A percentile compares a stretch with the other conserved stretches of the same genome.
Evolutionary conservation across 78 protist genomes (phyloP).

Genomic region (Paulinella micropora): DNA sequence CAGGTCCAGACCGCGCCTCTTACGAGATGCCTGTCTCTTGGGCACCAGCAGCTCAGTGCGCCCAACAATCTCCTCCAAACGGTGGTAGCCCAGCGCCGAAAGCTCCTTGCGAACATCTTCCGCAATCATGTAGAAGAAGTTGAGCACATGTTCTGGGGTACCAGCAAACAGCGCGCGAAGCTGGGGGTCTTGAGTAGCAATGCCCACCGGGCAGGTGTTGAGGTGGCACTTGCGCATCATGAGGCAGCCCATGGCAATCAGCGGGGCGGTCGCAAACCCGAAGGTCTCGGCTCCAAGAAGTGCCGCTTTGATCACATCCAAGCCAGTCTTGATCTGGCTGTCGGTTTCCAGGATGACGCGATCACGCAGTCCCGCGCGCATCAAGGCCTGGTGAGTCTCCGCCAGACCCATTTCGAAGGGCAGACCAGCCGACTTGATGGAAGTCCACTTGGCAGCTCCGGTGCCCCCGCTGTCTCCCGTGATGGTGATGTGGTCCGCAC

Average conservation of each 20-base stretch:
- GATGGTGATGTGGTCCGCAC: slow-evolving; percentile 66
- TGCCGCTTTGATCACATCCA: slow-evolving; percentile 60
- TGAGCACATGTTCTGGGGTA: slow-evolving; percentile 54
- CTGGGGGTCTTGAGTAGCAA: slow-evolving; percentile 69
- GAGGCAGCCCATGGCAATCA: slow-evolving; percentile 70
- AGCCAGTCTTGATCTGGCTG: slow-evolving; percentile 59
- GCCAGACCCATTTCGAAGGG: slow-evolving; percentile 81
- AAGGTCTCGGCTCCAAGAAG: slow-evolving; percentile 71
- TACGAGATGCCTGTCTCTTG: no score
- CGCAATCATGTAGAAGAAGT: slow-evolving; percentile 60
- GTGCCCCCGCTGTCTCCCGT: slow-evolving; percentile 81
- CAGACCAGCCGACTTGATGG: slow-evolving; percentile 75
- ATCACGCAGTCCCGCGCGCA: slow-evolving; percentile 52
- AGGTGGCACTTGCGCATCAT: slow-evolving; percentile 79
- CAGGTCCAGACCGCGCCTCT: no score
- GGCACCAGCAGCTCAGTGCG: slow-evolving; percentile 59
- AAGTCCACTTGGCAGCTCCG: slow-evolving; percentile 67
- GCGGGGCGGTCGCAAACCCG: slow-evolving; percentile 67
- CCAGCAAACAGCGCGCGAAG: slow-evolving; percentile 64
- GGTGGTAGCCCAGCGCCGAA: slow-evolving; percentile 50
- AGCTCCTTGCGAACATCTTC: slow-evolving; percentile 57
- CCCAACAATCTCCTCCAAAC: slow-evolving; percentile 43
- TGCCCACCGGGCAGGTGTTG: slow-evolving; percentile 81
- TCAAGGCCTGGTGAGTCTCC: slow-evolving; percentile 66
- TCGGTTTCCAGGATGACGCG: slow-evolving; percentile 51